A percentile compares a stretch with the other conserved stretches of the same genome.
These are phyloP conservation scores for Aspergillus niger DNA, from an alignment of 2,329 filamentous ascomycete genomes.

Conservation along the genomic window DNA sequence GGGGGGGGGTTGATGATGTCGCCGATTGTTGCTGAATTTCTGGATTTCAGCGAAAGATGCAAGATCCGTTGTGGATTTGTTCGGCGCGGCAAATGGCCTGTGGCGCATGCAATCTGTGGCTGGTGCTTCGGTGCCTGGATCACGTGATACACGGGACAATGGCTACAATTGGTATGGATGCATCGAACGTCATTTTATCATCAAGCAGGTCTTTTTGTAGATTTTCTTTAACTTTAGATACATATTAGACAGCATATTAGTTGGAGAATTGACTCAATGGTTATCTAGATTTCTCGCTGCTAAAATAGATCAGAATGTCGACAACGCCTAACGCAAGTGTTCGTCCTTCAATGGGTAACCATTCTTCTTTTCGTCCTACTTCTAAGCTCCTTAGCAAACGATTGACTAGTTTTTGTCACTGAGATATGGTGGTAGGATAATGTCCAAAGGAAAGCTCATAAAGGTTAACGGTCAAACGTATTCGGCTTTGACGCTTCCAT, in stretches of 20 bases:
- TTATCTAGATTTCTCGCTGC: too few species aligned
- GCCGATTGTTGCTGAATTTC: constrained; percentile 38
- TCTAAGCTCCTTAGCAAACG: too few species aligned
- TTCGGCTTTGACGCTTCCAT: constrained; percentile 23
- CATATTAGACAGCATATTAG: not conserved
- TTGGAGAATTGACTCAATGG: not conserved
- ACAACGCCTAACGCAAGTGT: not conserved
- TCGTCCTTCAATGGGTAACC: not conserved
- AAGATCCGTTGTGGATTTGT: constrained; percentile 48
- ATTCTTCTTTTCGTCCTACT: not conserved
- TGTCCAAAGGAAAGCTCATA: not conserved
- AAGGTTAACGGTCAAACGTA: constrained; percentile 18
- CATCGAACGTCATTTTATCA: not conserved
- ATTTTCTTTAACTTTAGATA: not conserved
- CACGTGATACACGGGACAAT: constrained; percentile 16
- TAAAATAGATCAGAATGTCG: not conserved
- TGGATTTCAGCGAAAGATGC: constrained; percentile 42
- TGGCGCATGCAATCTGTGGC: constrained; percentile 39
- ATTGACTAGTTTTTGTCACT: not conserved
- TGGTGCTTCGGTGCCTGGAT: constrained; percentile 17
- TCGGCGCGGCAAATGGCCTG: constrained; percentile 33
- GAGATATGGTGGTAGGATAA: not conserved
- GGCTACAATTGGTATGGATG: not conserved
- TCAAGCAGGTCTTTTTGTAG: not conserved
- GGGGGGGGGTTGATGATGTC: constrained; percentile 23